phyloP scores from a whole-genome alignment of 805 yeast genomes.

The Teunomyces pallodes region DNA sequence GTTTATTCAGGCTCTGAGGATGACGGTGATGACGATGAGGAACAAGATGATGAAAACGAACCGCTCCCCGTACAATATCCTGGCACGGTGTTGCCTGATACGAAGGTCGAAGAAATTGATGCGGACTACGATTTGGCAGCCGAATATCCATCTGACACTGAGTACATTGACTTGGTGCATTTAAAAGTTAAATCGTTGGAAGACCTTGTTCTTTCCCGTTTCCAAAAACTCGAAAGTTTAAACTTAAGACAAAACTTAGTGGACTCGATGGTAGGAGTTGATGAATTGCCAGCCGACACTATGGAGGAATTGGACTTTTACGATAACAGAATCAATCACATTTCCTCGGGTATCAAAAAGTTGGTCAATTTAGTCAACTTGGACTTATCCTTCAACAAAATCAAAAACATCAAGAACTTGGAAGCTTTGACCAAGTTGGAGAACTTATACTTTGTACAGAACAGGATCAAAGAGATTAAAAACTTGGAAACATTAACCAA shows the following conservation, averaged over 20 bases:
- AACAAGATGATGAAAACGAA: conserved; percentile 22
- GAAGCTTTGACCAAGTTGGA: conserved; percentile 59
- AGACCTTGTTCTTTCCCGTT: conserved; percentile 57
- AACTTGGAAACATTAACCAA: conserved; percentile 56
- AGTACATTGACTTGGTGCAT: conserved; percentile 64
- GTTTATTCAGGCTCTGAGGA: conserved; percentile 20
- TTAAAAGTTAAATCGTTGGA: conserved; percentile 63
- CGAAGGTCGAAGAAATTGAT: conserved; percentile 52
- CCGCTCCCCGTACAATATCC: conserved; percentile 41
- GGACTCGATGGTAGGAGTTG: conserved; percentile 54
- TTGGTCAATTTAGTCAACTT: conserved; percentile 55
- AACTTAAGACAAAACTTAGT: conserved; percentile 84
- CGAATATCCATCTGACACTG: conserved; percentile 56
- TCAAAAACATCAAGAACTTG: conserved; percentile 79
- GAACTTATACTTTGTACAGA: conserved; percentile 83
- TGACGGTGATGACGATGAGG: conserved; percentile 21
- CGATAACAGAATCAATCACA: conserved; percentile 87
- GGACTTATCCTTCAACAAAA: conserved; percentile 88
- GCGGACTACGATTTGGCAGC: conserved; percentile 67
- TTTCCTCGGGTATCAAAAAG: conserved; percentile 65
- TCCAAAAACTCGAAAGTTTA: conserved; percentile 54
- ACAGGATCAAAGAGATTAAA: conserved; percentile 71
- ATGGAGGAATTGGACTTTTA: conserved; percentile 83
- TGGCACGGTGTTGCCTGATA: conserved; percentile 45
- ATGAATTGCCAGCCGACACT: conserved; percentile 60